Evolutionary conservation across 169 alveolate genomes (phyloP), one percentile per base, ranked within the genome.

Genomic region (Cryptosporidium tyzzeri): DNA sequence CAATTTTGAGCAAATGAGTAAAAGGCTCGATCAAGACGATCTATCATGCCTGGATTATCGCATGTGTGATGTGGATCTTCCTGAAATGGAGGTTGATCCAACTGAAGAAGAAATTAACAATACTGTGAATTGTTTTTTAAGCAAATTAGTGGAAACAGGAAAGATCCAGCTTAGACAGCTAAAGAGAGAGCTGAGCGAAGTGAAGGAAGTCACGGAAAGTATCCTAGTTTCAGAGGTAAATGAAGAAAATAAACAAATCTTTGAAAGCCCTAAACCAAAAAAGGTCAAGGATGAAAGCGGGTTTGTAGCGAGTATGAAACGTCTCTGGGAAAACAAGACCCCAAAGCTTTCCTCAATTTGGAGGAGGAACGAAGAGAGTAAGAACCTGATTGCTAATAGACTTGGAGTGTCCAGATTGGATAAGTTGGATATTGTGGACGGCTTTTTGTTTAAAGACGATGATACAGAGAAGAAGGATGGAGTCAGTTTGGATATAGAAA

Each of bases 271-370:
- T 8, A 44, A 53, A 16, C 86, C 86, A n/a, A 73, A 73, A 29
- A 73, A 44, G 45, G 55, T 23, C 35, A 80, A 48, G 74, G 89
- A 80, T 18, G 89, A 80, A 37, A 50, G 73, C 35, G 65, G 89
- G 51, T 80, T 80, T 61, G 89, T 80, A 6, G 89, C 89, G 7
- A 80, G 89, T 45, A 80, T 80, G 74, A 80, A 61, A 23, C 55
- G 89, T 3, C 68, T 80, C 4, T 80, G 89, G 89, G 89, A 80
- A 21, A 80, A 80, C 55, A 80, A 65, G 68, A 80, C 89, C 0
- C 89, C 89, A 8, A 80, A 80, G 67, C 23, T 80, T 31, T 18
- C 69, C 8, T 62, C 73, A 21, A 62, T 80, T 31, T 80, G 89
- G 89, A 59, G 75, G 55, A 65, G 70, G 55, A 80, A 80, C 16